A percentile compares a stretch with the other conserved stretches of the same genome.
These are phyloP conservation scores for Phyllosticta citriasiana DNA, from an alignment of 2,329 filamentous ascomycete genomes.

Conservation along the genomic window DNA sequence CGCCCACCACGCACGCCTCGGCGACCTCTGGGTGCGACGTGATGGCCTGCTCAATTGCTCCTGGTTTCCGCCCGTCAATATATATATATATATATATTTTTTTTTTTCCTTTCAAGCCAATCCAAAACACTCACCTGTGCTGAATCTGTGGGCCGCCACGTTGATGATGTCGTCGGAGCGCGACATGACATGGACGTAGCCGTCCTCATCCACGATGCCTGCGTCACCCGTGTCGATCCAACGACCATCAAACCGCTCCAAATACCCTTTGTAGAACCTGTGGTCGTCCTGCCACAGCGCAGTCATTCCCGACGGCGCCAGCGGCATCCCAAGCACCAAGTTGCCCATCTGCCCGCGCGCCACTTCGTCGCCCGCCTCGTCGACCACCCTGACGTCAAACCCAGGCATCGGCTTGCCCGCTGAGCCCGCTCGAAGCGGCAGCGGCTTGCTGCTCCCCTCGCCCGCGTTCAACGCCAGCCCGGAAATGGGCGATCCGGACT, in stretches of 20 bases:
- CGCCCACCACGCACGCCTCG: conserved; percentile 77
- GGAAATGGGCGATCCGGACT: conserved; percentile 59
- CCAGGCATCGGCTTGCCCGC: conserved; percentile 88
- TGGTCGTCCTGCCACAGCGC: conserved; percentile 80
- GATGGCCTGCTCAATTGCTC: conserved; percentile 83
- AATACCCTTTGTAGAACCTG: conserved; percentile 74
- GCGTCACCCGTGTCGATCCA: conserved; percentile 92
- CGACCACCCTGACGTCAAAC: conserved; percentile 76
- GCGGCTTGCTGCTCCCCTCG: conserved; percentile 33
- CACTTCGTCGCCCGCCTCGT: conserved; percentile 67
- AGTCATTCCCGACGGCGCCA: conserved; percentile 78
- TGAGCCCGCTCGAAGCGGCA: conserved; percentile 68
- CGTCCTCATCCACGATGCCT: conserved; percentile 70
- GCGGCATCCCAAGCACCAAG: conserved; percentile 72
- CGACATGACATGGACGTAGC: conserved; percentile 54
- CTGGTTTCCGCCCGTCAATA: conserved; percentile 32
- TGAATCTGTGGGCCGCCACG: conserved; percentile 86
- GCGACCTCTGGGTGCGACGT: conserved; percentile 68
- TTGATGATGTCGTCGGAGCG: conserved; percentile 82
- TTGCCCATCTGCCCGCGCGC: conserved; percentile 74
- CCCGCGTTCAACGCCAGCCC: conserved; percentile 53
- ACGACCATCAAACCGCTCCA: conserved; percentile 68
- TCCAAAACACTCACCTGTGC: conserved; percentile 53
- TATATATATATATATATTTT: no score
- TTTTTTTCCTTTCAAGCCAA: background rate